Conservation (phyloP, 1,139 yeast genomes). For the Pichia sp. region DNA sequence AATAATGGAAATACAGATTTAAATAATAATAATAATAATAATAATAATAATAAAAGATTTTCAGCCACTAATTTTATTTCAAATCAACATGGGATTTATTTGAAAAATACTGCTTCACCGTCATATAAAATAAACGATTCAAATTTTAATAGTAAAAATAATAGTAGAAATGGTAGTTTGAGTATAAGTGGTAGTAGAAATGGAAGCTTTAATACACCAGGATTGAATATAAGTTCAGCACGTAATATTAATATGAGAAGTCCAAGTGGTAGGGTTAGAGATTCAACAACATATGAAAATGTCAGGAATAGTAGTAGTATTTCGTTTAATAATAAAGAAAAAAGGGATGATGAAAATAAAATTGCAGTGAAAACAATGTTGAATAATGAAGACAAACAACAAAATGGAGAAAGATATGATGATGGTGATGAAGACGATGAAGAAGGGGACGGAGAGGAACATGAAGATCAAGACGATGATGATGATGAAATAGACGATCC, state of each 20-base stretch:
- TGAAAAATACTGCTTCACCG: too few species aligned
- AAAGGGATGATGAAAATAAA: not conserved
- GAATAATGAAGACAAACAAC: not conserved
- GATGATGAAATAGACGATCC: not conserved
- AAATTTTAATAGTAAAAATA: too few species aligned
- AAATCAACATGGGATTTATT: too few species aligned
- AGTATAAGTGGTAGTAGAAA: slow-evolving; percentile 3
- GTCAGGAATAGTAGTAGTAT: not conserved
- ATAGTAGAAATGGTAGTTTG: not conserved
- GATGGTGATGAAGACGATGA: not conserved
- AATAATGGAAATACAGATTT: not conserved
- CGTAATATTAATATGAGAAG: not conserved
- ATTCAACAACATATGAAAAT: not conserved
- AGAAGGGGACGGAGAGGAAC: too few species aligned
- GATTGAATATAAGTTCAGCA: not conserved
- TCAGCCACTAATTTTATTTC: not conserved
- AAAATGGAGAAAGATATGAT: not conserved
- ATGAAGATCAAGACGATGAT: not conserved
- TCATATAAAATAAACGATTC: too few species aligned
- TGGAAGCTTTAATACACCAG: not conserved
- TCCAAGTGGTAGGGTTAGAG: not conserved
- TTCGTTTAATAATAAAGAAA: not conserved
- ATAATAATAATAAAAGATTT: not conserved
- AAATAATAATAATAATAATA: not conserved
- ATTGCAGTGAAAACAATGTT: not conserved